Percentiles rank a stretch among this genome's conserved stretches.
Evolutionary conservation across 768 basidiomycete species (phyloP).

Genomic region (Suillus plorans): DNA sequence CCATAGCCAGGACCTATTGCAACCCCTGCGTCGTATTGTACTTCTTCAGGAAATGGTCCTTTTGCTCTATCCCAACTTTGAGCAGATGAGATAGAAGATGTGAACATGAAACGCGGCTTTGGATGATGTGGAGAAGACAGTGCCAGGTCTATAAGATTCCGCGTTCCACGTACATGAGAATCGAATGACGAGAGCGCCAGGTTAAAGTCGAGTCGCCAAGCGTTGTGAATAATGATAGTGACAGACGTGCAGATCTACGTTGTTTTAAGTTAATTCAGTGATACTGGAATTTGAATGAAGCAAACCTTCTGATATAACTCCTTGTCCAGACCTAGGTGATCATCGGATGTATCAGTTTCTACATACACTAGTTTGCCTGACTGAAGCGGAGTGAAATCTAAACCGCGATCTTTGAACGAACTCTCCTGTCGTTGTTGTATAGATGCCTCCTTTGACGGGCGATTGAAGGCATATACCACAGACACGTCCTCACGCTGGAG

Average conservation of each 20-base stretch:
- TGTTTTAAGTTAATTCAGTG: not conserved
- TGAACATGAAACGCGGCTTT: constrained; percentile 38
- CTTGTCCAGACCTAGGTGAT: constrained; percentile 30
- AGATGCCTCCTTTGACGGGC: constrained; percentile 18
- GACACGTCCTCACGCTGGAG: constrained; percentile 21
- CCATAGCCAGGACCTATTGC: constrained; percentile 44
- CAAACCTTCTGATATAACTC: constrained; percentile 20
- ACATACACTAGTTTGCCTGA: constrained; percentile 35
- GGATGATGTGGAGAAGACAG: constrained; percentile 25
- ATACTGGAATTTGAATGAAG: not conserved
- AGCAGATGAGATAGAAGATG: constrained; percentile 39
- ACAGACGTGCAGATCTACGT: constrained; percentile 33
- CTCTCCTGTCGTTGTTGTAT: constrained; percentile 27
- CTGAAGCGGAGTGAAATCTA: constrained; percentile 26
- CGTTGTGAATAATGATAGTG: constrained; percentile 40
- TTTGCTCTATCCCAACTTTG: constrained; percentile 29
- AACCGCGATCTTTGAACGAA: constrained; percentile 31
- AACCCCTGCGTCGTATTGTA: constrained; percentile 28
- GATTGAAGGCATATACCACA: constrained; percentile 35
- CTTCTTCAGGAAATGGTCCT: constrained; percentile 37
- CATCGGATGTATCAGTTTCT: constrained; percentile 30
- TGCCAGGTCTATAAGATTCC: constrained; percentile 35
- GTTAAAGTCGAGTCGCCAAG: constrained; percentile 48
- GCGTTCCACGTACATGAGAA: constrained; percentile 37
- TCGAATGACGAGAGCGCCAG: constrained; percentile 42